These are phyloP conservation scores for Saksenaea vasiformis DNA, from an alignment of 371 early-diverging fungal species.

Conservation along the genomic window DNA sequence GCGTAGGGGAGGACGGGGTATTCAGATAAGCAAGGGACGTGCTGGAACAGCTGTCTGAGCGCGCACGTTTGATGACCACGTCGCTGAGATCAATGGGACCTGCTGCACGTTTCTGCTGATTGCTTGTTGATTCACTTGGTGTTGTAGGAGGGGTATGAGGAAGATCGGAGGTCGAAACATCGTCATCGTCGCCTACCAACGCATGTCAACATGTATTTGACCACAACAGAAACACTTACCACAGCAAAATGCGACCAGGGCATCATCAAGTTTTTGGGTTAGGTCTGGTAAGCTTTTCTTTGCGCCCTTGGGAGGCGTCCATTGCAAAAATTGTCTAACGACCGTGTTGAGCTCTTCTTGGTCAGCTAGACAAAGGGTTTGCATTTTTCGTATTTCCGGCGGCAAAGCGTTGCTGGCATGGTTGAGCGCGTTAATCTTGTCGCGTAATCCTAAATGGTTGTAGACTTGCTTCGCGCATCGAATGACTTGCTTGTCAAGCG, in stretches of 20 bases:
- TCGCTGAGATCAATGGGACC: neutral
- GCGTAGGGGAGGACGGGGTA: slow-evolving; percentile 12
- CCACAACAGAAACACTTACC: slow-evolving; percentile 3
- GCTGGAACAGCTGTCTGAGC: slow-evolving; percentile 1
- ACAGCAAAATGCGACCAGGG: slow-evolving; percentile 7
- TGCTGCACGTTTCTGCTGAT: slow-evolving; percentile 4
- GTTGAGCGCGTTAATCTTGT: slow-evolving; percentile 14
- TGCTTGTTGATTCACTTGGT: neutral
- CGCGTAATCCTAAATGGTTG: slow-evolving; percentile 30
- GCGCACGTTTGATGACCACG: slow-evolving; percentile 7
- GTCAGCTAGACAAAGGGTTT: slow-evolving; percentile 24
- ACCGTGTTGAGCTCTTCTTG: slow-evolving; percentile 12
- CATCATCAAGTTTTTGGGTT: slow-evolving; percentile 16
- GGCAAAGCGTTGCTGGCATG: slow-evolving; percentile 6
- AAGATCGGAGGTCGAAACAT: neutral
- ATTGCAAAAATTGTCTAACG: slow-evolving; percentile 23
- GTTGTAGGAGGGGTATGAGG: neutral
- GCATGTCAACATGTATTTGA: neutral
- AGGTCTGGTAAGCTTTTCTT: slow-evolving; percentile 28
- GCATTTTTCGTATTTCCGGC: slow-evolving; percentile 28
- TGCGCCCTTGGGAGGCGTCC: slow-evolving; percentile 13
- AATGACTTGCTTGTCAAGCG: slow-evolving; percentile 13
- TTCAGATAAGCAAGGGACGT: neutral
- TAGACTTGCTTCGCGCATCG: slow-evolving; percentile 40
- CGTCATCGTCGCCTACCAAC: neutral